Base-by-base conservation (phyloP, 2,329 filamentous ascomycete species). In the Neonectria ditissima region DNA sequence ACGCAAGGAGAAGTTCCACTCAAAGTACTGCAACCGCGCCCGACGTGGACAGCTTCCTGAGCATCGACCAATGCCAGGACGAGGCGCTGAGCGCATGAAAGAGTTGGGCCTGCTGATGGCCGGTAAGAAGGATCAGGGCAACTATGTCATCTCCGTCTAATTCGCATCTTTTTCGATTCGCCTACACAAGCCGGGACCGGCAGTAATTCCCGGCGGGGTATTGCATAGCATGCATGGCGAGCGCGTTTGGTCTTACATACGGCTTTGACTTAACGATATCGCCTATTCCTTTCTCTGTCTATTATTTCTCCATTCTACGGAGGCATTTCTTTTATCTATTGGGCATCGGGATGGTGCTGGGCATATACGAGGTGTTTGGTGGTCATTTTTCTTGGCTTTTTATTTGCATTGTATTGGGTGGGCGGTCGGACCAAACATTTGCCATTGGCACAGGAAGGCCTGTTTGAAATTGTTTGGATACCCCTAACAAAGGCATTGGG, bases 1-100 rank as follows among this genome's bases (percentile, higher is more conserved):
- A 68, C 92, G 96, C 71, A 94, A 92, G 81, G 94, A 98, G 80
- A 97, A 97, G 80, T 92, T 94, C 74, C 91, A 92, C 76, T 91
- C 94, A 73, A 96, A 97, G 78, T 91, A 95, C 75, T 97, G 92
- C 81, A 91, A 93, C 76, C 92, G 93, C 73, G 91, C 90, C 61
- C 89, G 90, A 68, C 94, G 93, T 74, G 86, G 87, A 13, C 85
- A 87, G 70, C 83, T 86, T 22, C 80, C 82, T 4, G 85, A 86
- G 71, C 88, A 90, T 71, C 90, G 88, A 72, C 89, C 92, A 57
- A 86, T 90, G 73, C 93, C 92, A 41, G 96, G 96, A 59, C 92
- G 93, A 76, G 96, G 96, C 59, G 93, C 93, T 37, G 92, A 97
- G 82, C 89, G 94, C 69, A 99, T 99, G 96, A 79, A 78, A 69